Base-by-base conservation (phyloP, 805 yeast genomes). In the Sugiyamaella boreocaroliniensis region DNA sequence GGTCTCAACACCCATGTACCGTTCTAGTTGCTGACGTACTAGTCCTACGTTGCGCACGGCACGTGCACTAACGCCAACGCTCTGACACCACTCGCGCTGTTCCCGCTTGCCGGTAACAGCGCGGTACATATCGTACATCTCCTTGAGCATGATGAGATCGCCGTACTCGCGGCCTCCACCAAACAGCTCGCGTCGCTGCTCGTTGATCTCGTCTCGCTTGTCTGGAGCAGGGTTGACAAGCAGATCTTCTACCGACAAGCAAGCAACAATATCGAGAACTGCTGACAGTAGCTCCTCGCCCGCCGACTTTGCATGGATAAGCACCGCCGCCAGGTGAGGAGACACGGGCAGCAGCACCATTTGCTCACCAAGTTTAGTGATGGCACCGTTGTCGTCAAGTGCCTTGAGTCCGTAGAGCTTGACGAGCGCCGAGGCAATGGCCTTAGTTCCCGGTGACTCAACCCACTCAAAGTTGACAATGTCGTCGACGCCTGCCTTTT, bases 331-430 rank as follows among this genome's bases (percentile, higher is more conserved):
- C 45, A 93, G 74, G 62, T 87, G 93, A 0, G 99, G 98, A n/a
- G 89, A 85, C 29, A 93, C 76, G 0, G 99, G 99, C 55, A 93
- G 72, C 14, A 88, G 77, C 0, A 95, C 89, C 92, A 93, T 89
- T 61, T 86, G 78, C 48, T 76, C 72, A n/a, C 99, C 99, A 37
- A 87, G 69, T 1, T 74, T 69, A 0, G 98, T 92, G 56, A 93
- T 82, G 26, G 77, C 71, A 1, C 98, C 98, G 0, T 68, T 60
- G 58, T 83, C 85, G 65, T 87, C 80, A 43, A 93, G 71, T 0
- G 99, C 98, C 7, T 82, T 83, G 44, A 93, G 71, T 9, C 88
- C 76, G 63, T 84, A 87, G 47, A 93, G 75, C 51, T 90, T 86
- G 53, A 82, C 80, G 51, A 93, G 73, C 0, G 97, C 95, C 48